Base-by-base conservation (phyloP, 1,139 yeast species). In the Pichia sp. region DNA sequence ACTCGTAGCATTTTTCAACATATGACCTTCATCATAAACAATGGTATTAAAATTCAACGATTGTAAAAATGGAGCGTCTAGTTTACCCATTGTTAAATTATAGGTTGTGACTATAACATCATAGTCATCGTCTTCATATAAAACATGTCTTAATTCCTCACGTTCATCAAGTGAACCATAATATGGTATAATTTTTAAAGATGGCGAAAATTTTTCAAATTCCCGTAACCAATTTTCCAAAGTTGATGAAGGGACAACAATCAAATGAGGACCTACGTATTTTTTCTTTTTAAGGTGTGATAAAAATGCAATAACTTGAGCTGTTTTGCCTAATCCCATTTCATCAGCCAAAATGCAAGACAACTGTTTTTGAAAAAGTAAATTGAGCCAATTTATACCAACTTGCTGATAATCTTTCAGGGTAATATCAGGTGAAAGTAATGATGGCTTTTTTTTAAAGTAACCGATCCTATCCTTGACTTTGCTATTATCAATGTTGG, bases 181-280 rank as follows among this genome's bases (percentile, higher is more conserved):
- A 61, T 92, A 92, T 1, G 97, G 97, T 62, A 89, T 94, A 16
- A 92, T 94, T 23, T 73, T 74, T 42, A 92, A 63, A 25, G 68
- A 66, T 0, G 98, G 98, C 52, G 96, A 84, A 63, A 92, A 92
- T 60, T 89, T 83, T 49, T 80, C 74, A 63, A 94, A 87, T 63
- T 92, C 99, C 63, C 99, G 77, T 52, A 94, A 70, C 99, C 99
- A 92, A 64, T 92, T 92, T 61, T 94, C 99, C 53, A 92, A 71
- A 0, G 98, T 92, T 0, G 98, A 92, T 0, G 97, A 82, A 1
- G 99, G 99, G 23, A 94, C 97, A 39, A 92, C 92, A 31, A 92
- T 80, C 46, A 82, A 64, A 67, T 85, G 95, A 1, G 95, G 95
- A 0, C 92, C 90, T 6, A 66, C 63, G 35, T 66, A 63, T 6